Evolutionary conservation across 306 rosid genomes (phyloP), one percentile per base, ranked within the genome.

Genomic region (Cucurbita moschata): DNA sequence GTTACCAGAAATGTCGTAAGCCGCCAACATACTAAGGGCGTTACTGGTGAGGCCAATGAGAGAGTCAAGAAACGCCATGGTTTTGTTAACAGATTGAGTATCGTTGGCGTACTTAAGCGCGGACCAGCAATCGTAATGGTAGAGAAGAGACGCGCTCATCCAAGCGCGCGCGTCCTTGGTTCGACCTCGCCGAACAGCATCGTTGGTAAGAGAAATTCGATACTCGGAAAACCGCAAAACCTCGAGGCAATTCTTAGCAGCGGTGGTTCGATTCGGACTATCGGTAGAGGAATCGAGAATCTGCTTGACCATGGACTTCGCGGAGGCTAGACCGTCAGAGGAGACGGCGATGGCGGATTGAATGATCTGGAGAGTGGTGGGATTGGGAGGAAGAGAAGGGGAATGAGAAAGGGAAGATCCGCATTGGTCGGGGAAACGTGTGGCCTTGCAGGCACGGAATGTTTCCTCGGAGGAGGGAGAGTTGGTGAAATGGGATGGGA

Each of bases 61-160:
- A 37, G 81, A 53, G 71, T 85, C 77, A 21, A 94, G 46, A 56
- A 82, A 86, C 67, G 95, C 42, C 95, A 94, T 86, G 16, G 99
- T 79, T 47, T 83, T 14, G 39, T 76, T 67, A 6, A 91, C 94
- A 77, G 76, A 55, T 2, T 37, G 71, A 5, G 96, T 84, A 83
- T 89, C 99, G 85, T 94, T 89, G 3, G 89, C 96, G 84, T 91
- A 94, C 64, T 84, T 88, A 60, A 94, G 84, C 15, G 79, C 84
- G 19, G 83, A 89, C 90, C 87, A 83, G 87, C 99, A 94, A 71
- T 84, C 99, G 85, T 84, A 90, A 66, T 91, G 97, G 78, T 75
- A 86, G 0, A 77, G 83, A 42, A 89, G 58, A 1, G 96, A 85
- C 37, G 97, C 89, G 79, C 88, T 81, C 56, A 94, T 79, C 87